Evolutionary conservation across 2,329 filamentous ascomycete genomes (phyloP), one percentile per base, ranked within the genome.

Genomic region (Trichophyton benhamiae): DNA sequence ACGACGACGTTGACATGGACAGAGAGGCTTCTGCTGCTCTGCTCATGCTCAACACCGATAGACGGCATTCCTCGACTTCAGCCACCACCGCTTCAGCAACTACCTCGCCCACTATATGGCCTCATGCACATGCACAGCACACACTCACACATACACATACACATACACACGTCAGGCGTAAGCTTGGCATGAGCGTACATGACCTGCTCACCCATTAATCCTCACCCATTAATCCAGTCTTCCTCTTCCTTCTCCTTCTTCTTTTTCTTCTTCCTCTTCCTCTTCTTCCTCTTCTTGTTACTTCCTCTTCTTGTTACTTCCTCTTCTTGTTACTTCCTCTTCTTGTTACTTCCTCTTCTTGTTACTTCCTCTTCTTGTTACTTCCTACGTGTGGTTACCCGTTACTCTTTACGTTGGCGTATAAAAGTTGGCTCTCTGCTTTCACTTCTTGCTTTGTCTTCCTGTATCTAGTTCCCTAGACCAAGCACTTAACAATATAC

Each of bases 21-120:
- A 86, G 91, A 63, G 89, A 94, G 72, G 91, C 90, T 0, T 94
- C 90, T 6, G 87, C 89, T 11, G 91, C 91, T 2, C 73, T 96
- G 67, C 74, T 96, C 71, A 95, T 96, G 91, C 77, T 96, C 63
- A 95, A 91, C 66, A 84, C 80, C 60, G 90, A 94, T 71, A 82
- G 89, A 46, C 80, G 89, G 41, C 80, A 42, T 9, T 36, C 46
- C 8, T 48, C 57, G 20, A 53, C 52, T 15, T 38, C 33, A 38
- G 33, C 33, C 33, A 38, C 33, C 33, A 38, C 33, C 3, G 33
- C 33, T 4, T 38, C 33, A 13, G 55, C 55, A 1, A 63, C 65
- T 63, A 20, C 61, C 59, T 58, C 57, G 11, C 41, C 42, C 41
- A 60, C 27, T 44, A 52, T 59, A 38, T 55, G 46, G 20, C 27